Conservation (phyloP, 2,329 filamentous ascomycete genomes). For the Verticillium nonalfalfae region DNA sequence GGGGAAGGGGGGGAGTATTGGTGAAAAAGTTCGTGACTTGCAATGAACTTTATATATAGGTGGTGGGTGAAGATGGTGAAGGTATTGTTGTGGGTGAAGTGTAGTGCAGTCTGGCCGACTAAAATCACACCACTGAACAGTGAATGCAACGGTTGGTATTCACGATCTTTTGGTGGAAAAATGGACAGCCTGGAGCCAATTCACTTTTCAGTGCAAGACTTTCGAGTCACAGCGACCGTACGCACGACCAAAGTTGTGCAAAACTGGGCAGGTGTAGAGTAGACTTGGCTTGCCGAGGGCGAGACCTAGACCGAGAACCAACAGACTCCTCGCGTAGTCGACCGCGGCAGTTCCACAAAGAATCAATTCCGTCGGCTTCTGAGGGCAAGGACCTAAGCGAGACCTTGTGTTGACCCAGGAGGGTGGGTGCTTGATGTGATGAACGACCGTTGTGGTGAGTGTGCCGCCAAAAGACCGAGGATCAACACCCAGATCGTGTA, state of each 20-base stretch:
- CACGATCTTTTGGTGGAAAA: not conserved
- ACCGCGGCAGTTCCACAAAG: not conserved
- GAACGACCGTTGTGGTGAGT: not conserved
- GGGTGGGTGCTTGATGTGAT: not conserved
- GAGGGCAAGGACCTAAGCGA: too few relatives aligned
- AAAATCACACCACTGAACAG: not conserved
- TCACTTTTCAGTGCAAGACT: not conserved
- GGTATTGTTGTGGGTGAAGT: not conserved
- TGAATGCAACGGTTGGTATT: not conserved
- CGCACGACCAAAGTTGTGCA: not conserved
- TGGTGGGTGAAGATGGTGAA: not conserved
- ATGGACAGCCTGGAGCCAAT: not conserved
- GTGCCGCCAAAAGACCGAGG: not conserved
- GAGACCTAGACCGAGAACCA: not conserved
- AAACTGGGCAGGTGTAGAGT: not conserved
- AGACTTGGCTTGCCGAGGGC: not conserved
- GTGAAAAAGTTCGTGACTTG: not conserved
- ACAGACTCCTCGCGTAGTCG: not conserved
- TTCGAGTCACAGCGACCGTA: not conserved
- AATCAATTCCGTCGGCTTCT: not conserved
- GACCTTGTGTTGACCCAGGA: not conserved
- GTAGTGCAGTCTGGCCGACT: not conserved
- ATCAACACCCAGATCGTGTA: slow-evolving; percentile 3
- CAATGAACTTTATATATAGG: not conserved
- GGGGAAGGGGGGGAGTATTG: not conserved